Evolutionary conservation across 2,329 filamentous ascomycete species (phyloP).

Genomic region (Uncinocarpus reesii): DNA sequence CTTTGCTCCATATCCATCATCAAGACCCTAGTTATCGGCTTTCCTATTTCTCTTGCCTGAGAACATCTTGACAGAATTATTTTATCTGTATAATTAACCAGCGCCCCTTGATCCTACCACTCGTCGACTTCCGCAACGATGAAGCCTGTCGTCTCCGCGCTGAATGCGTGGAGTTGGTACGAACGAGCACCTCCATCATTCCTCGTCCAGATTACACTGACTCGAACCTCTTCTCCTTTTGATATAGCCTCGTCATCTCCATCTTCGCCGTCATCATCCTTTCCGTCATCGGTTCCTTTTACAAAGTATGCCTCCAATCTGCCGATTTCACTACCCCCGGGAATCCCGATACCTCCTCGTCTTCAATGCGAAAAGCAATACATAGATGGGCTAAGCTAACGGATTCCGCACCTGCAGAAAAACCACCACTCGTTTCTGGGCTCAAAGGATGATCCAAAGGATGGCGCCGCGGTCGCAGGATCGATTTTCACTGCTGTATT

Average conservation of each 20-base stretch:
- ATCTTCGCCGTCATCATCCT: constrained; percentile 56
- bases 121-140: constrained; percentile 43
- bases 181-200: constrained; percentile 28
- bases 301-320: constrained; percentile 46
- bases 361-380: neutral
- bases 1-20: no score
- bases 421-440: constrained; percentile 80
- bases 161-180: constrained; percentile 94
- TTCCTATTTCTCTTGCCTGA: no score
- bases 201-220: no score
- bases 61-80: no score
- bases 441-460: constrained; percentile 55
- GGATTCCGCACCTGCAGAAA: constrained; percentile 27
- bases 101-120: neutral
- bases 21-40: no score
- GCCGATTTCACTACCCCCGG: neutral
- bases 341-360: neutral
- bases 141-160: constrained; percentile 87
- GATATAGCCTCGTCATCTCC: constrained; percentile 63
- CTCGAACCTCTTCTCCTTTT: no score
- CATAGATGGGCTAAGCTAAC: neutral
- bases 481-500: constrained; percentile 82
- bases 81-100: neutral
- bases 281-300: constrained; percentile 59
- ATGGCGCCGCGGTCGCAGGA: constrained; percentile 66